Evolutionary conservation across 2,329 filamentous ascomycete genomes (phyloP), one percentile per base, ranked within the genome.

Genomic region (Colletotrichum viniferum): DNA sequence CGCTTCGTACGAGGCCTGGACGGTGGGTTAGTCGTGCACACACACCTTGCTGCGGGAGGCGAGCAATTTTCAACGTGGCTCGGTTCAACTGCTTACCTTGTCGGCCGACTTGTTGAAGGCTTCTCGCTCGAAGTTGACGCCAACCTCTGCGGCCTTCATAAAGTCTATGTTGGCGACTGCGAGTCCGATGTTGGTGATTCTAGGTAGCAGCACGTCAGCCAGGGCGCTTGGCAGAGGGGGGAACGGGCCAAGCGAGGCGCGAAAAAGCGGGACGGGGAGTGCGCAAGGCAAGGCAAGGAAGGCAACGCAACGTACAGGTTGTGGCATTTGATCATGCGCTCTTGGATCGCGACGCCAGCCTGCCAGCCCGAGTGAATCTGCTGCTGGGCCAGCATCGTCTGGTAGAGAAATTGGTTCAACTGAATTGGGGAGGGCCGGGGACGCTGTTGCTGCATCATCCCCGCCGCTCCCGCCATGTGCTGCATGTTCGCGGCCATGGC

Each of bases 401-500:
- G 82, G 66, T 86, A 88, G 9, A 89, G 83, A 18, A 84, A 78
- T 55, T 85, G 81, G 65, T 85, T 84, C 26, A 85, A 77, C 76
- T 85, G 83, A 56, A 77, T 78, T 36, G 69, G 75, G 67, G 78
- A 78, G 58, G 80, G 79, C 63, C 87, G 86, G 77, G 86, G 82
- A 55, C 82, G 80, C 61, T 82, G 81, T 72, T 85, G 85, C 77
- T 81, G 84, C 82, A 88, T 84, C 83, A 88, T 86, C 74, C 85
- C 84, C 82, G 84, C 86, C 78, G 83, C 85, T 76, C 83, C 84
- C 81, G 84, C 86, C 88, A 91, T 90, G 80, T 90, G 89, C 82
- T 88, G 87, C 84, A 91, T 88, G 79, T 90, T 91, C 81, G 88
- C 89, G 85, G 90, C 90, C 90, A 92, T 92, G 84, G 88, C 88